Percentiles rank a stretch among this genome's conserved stretches.
These are phyloP conservation scores for Chalciporus chontae DNA, from an alignment of 768 basidiomycete species.

Conservation along the genomic window DNA sequence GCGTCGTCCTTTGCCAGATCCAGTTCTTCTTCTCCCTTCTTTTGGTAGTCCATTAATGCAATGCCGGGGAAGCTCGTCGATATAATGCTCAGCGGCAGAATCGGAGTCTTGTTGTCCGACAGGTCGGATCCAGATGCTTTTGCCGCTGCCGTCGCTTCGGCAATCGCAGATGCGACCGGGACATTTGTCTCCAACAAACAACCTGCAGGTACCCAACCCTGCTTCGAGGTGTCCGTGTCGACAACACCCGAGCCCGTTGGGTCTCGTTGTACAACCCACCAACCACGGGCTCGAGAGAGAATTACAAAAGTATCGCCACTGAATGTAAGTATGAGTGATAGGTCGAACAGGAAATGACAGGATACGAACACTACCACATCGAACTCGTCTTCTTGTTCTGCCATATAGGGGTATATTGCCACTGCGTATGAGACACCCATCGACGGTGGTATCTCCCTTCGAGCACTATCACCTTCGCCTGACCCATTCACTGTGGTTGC, in stretches of 20 bases:
- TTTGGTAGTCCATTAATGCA: slow-evolving; percentile 94
- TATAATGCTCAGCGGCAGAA: slow-evolving; percentile 86
- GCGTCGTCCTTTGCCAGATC: slow-evolving; percentile 85
- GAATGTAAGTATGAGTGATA: slow-evolving; percentile 4
- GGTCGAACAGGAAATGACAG: slow-evolving; percentile 15
- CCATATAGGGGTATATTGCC: slow-evolving; percentile 98
- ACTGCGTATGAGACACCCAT: slow-evolving; percentile 87
- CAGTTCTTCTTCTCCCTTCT: slow-evolving; percentile 91
- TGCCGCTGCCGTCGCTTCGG: slow-evolving; percentile 71
- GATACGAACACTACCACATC: slow-evolving; percentile 86
- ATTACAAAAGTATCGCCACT: slow-evolving; percentile 95
- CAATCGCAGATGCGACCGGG: slow-evolving; percentile 84
- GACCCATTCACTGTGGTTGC: slow-evolving; percentile 14
- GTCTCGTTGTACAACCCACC: slow-evolving; percentile 99
- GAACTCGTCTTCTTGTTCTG: slow-evolving; percentile 98
- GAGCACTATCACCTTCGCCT: slow-evolving; percentile 33
- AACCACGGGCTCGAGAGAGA: slow-evolving; percentile 89
- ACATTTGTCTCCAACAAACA: slow-evolving; percentile 92
- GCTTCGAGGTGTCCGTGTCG: slow-evolving; percentile 71
- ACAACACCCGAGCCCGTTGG: slow-evolving; percentile 78
- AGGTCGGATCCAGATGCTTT: slow-evolving; percentile 40
- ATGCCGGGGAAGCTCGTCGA: slow-evolving; percentile 98
- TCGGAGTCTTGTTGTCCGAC: slow-evolving; percentile 61
- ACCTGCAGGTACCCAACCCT: slow-evolving; percentile 98
- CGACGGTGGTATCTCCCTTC: slow-evolving; percentile 41